A percentile compares a stretch with the other conserved stretches of the same genome.
Conservation (phyloP, 2,329 filamentous ascomycete species). For the Tolypocladium ophioglossoides region DNA sequence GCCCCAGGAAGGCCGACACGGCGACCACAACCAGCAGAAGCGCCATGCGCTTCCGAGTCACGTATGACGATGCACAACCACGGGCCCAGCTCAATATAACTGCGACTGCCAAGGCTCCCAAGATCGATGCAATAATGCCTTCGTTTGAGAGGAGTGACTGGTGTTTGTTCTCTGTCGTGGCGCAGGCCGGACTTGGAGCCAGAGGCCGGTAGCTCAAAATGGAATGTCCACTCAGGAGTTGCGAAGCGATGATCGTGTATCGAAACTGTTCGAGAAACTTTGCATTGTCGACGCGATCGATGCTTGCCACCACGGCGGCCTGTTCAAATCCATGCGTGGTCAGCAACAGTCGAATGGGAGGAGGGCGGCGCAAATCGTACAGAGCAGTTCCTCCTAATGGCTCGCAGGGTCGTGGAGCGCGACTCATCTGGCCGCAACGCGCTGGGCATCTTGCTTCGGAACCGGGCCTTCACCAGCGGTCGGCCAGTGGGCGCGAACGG, state of each 20-base stretch:
- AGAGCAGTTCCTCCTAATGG: constrained; percentile 39
- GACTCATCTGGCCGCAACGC: constrained; percentile 31
- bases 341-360: constrained; percentile 1
- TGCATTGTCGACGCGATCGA: constrained; percentile 69
- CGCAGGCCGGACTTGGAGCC: constrained; percentile 7
- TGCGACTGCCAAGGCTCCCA: constrained; percentile 51
- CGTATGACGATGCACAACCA: constrained; percentile 35
- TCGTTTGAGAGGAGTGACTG: constrained; percentile 29
- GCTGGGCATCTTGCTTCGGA: constrained; percentile 36
- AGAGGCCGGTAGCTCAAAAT: constrained; percentile 27
- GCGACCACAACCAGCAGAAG: constrained; percentile 40
- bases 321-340: constrained; percentile 18
- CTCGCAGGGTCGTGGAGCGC: constrained; percentile 26
- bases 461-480: constrained; percentile 42
- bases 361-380: constrained; percentile 23
- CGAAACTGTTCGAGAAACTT: constrained; percentile 87
- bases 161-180: constrained; percentile 6
- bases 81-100: constrained; percentile 65
- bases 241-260: constrained; percentile 86
- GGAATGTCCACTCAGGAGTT: constrained; percentile 66
- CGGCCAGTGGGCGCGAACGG: constrained; percentile 47
- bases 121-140: constrained; percentile 35
- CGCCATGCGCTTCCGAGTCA: constrained; percentile 46
- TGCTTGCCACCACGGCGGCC: constrained; percentile 59
- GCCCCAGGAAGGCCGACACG: constrained; percentile 44